Base-by-base conservation (phyloP, 371 early-diverging fungal species). In the Mortierella sp. region DNA sequence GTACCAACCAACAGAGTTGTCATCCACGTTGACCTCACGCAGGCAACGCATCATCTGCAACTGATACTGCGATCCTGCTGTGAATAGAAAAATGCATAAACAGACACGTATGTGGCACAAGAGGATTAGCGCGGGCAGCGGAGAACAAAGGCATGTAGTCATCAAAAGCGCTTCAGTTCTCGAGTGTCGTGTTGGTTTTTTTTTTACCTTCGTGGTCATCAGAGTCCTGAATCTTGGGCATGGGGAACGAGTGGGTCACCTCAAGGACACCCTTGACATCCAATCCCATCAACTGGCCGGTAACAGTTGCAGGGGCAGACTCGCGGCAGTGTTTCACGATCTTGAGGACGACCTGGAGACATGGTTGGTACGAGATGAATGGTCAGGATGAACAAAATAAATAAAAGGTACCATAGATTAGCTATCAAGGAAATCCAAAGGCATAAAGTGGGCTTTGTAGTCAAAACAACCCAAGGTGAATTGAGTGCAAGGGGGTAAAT, bases 1-100 rank as follows among this genome's bases (percentile, higher is more conserved):
- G 82, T 98, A 98, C 96, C 98, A 96, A n/a, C 99, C 99, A 45
- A 97, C 97, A 45, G 95, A 91, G 88, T 95, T 95, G 81, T 95
- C 93, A 80, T 98, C 99, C 57, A 93, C 94, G 82, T 97, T 97
- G 70, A 97, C 93, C 62, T 95, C 93, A 66, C 95, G 92, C 77
- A 97, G 86, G 83, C 93, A 91, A 74, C 93, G 87, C 87, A 98
- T 91, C 97, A 98, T 96, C 68, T 93, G 95, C 45, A 93, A 80
- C 86, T 96, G 97, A 84, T 97, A 97, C 80, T 93, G 91, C 25
- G 95, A 93, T 84, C 81, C 74, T 75, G 63, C 43, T 57, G 37
- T 16, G 7, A 7, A 30, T 1, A n/a, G 2, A 57, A 18, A 25
- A 28, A 28, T 1, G 6, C 26, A 29, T 7, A 1, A n/a, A 53